Evolutionary conservation across 2,329 filamentous ascomycete genomes (phyloP).

Genomic region (Fusarium equiseti): DNA sequence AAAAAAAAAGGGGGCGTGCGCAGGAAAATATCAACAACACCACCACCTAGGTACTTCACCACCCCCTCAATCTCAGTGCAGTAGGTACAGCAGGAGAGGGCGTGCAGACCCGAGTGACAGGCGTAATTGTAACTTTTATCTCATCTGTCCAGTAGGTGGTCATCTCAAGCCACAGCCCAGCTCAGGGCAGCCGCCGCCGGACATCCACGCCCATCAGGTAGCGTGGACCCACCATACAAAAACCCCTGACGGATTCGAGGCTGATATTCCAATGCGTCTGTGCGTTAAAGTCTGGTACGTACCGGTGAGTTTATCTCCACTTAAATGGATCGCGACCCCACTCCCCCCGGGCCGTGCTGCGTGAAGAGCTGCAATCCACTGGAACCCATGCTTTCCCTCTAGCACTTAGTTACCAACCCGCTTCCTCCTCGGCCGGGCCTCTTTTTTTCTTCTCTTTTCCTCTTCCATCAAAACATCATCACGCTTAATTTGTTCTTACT

Average conservation of each 20-base stretch:
- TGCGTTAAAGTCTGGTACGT: conserved; percentile 6
- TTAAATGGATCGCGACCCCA: conserved; percentile 2
- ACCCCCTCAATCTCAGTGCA: not conserved
- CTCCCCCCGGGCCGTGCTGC: conserved; percentile 12
- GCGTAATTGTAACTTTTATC: conserved; percentile 2
- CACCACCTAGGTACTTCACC: not conserved
- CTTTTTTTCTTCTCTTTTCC: conserved; percentile 48
- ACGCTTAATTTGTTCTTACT: conserved; percentile 33
- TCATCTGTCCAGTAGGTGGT: not conserved
- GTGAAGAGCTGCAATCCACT: conserved; percentile 30
- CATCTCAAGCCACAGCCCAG: conserved; percentile 1
- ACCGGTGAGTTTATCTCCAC: not conserved
- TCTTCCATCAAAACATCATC: conserved; percentile 48
- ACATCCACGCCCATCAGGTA: conserved; percentile 1
- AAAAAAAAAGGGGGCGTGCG: conserved; percentile 22
- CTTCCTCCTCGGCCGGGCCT: conserved; percentile 45
- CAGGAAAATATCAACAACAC: not conserved
- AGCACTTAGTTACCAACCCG: conserved; percentile 30
- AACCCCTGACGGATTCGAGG: conserved; percentile 7
- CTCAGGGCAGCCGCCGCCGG: conserved; percentile 2
- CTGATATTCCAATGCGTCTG: conserved; percentile 1
- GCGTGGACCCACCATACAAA: not conserved
- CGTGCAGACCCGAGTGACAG: not conserved
- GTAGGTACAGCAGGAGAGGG: not conserved
- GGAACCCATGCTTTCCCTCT: conserved; percentile 31